Percentiles rank a stretch among this genome's conserved stretches.
Evolutionary conservation across 495 filamentous ascomycete genomes (phyloP).

Genomic region (Usnea hakonensis): DNA sequence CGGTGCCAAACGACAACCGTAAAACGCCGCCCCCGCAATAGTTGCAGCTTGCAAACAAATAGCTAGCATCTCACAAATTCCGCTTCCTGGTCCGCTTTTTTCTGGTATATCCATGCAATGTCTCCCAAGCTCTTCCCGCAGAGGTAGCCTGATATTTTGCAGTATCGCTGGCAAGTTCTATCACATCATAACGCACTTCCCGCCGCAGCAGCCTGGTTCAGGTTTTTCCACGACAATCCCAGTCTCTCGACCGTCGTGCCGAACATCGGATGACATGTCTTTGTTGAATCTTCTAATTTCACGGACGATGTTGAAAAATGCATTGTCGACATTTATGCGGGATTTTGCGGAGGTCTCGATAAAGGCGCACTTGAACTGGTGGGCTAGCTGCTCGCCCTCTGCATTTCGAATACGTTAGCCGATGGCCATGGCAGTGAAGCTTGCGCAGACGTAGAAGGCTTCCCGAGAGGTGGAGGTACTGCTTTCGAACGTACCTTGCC

Average conservation of each 20-base stretch:
- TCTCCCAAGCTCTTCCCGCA: conserved; percentile 3
- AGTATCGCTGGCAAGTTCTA: neutral
- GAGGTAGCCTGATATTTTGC: neutral
- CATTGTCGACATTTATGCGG: conserved; percentile 94
- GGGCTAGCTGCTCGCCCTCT: conserved; percentile 87
- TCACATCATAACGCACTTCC: conserved; percentile 88
- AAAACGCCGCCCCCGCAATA: conserved; percentile 1
- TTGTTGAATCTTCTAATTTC: conserved; percentile 98
- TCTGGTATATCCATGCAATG: conserved; percentile 17
- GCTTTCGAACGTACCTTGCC: conserved; percentile 61
- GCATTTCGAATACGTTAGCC: conserved; percentile 6
- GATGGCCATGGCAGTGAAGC: neutral
- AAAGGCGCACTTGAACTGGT: conserved; percentile 88
- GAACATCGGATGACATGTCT: conserved; percentile 80
- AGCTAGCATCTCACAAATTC: neutral
- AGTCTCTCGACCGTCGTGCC: conserved; percentile 54
- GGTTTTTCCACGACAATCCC: too few species aligned
- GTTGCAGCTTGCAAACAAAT: neutral
- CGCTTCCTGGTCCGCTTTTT: neutral
- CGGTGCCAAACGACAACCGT: conserved; percentile 8
- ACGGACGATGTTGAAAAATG: conserved; percentile 95
- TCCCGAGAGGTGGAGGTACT: neutral
- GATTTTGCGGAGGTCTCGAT: conserved; percentile 99
- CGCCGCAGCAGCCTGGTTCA: conserved; percentile 74
- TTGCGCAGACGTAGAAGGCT: neutral